These are phyloP conservation scores for Colletotrichum sp. DNA, from an alignment of 2,329 filamentous ascomycete species.

Conservation along the genomic window DNA sequence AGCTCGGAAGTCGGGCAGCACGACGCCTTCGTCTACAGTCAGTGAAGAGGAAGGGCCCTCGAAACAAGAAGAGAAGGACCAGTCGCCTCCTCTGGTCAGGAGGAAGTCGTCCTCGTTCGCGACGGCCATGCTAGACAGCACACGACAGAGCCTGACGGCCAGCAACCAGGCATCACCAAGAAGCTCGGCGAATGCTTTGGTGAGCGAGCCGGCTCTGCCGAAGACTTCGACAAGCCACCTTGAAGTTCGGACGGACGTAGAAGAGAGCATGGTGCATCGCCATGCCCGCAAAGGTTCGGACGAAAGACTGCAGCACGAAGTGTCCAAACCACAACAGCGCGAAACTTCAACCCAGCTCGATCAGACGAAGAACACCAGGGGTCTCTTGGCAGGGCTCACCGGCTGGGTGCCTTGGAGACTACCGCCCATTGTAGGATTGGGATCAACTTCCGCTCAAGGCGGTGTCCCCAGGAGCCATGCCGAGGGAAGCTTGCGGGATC, in stretches of 20 bases:
- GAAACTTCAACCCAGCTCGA: slow-evolving; percentile 27
- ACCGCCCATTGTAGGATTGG: slow-evolving; percentile 26
- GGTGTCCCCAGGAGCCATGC: slow-evolving; percentile 48
- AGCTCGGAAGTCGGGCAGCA: slow-evolving; percentile 36
- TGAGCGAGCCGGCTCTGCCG: slow-evolving; percentile 61
- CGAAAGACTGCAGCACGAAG: slow-evolving; percentile 20
- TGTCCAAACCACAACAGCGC: slow-evolving; percentile 29
- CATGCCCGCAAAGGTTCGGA: slow-evolving; percentile 16
- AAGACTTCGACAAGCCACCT: slow-evolving; percentile 60
- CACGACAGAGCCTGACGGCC: slow-evolving; percentile 33
- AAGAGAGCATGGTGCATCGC: slow-evolving; percentile 26
- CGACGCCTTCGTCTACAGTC: slow-evolving; percentile 35
- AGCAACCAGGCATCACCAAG: slow-evolving; percentile 33
- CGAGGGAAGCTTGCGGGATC: slow-evolving; percentile 59
- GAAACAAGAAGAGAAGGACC: slow-evolving; percentile 23
- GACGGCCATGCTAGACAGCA: slow-evolving; percentile 38
- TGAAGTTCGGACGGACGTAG: slow-evolving; percentile 45
- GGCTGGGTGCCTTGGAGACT: slow-evolving; percentile 53
- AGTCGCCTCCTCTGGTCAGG: background rate
- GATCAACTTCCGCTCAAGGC: slow-evolving; percentile 23
- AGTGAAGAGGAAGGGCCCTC: slow-evolving; percentile 30
- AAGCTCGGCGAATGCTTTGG: slow-evolving; percentile 44
- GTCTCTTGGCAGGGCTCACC: slow-evolving; percentile 43
- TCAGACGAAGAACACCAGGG: slow-evolving; percentile 21
- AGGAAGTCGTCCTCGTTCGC: slow-evolving; percentile 40